These are phyloP conservation scores for Basidiobolus meristosporus DNA, from an alignment of 371 early-diverging fungal species.

Conservation along the genomic window DNA sequence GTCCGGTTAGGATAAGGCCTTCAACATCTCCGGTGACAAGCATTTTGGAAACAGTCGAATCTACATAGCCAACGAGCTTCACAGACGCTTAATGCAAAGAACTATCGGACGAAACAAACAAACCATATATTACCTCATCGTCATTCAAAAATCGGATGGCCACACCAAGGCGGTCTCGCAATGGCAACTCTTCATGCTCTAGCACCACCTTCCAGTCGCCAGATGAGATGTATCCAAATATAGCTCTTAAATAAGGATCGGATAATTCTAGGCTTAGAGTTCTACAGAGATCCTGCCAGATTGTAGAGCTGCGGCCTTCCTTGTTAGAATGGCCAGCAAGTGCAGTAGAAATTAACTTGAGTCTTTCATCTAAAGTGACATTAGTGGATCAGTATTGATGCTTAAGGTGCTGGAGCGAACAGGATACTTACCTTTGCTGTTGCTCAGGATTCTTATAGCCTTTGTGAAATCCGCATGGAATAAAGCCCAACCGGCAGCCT, in stretches of 20 bases:
- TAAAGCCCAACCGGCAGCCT: conserved; percentile 72
- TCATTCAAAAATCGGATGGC: conserved; percentile 58
- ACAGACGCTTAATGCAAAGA: too few relatives aligned
- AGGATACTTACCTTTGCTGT: conserved; percentile 27
- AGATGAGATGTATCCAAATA: conserved; percentile 58
- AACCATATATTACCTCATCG: conserved; percentile 21
- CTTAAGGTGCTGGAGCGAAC: background rate
- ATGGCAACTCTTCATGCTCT: conserved; percentile 28
- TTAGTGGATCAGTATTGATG: background rate
- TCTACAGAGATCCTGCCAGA: conserved; percentile 43
- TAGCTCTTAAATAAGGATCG: conserved; percentile 53
- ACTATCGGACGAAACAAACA: conserved; percentile 1
- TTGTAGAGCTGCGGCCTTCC: conserved; percentile 9
- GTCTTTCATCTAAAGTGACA: conserved; percentile 32
- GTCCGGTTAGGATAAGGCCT: conserved; percentile 58
- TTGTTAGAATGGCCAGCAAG: conserved; percentile 31
- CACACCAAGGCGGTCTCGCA: conserved; percentile 54
- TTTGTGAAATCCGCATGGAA: conserved; percentile 56
- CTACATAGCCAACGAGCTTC: too few relatives aligned
- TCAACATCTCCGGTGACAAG: conserved; percentile 58
- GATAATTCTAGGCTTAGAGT: conserved; percentile 34
- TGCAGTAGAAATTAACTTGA: conserved; percentile 56
- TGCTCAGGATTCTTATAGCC: conserved; percentile 48
- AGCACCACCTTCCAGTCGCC: conserved; percentile 54
- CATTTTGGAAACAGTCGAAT: too few relatives aligned